Base-by-base conservation (phyloP, 257 asterid genomes). In the Solanum rostratum region DNA sequence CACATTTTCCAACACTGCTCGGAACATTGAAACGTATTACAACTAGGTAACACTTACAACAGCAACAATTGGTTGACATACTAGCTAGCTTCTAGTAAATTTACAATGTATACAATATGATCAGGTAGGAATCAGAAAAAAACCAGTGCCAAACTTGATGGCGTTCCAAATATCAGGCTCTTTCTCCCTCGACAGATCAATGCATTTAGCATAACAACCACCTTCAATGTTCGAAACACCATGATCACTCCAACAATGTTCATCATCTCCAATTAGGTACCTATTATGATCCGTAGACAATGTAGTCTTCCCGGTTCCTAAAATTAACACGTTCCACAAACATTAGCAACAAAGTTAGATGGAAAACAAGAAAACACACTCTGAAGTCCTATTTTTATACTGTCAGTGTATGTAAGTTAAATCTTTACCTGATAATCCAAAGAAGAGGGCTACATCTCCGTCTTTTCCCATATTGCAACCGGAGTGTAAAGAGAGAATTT, bases 161-260 rank as follows among this genome's bases (percentile, higher is more conserved):
- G 99, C 99, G 16, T 96, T 94, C 97, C 98, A 96, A 33, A 96
- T 96, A 88, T 96, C 99, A 22, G 99, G 99, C 89, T 96, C 99
- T 84, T 94, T 96, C 88, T 96, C 98, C 86, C 93, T 85, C 0
- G 98, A 83, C 85, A 96, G 69, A 87, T 96, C 99, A 45, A 96
- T 88, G 92, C 99, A 96, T 86, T 96, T 96, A 0, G 99, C 99
- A 80, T 95, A 95, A 88, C 99, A 95, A 79, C 99, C 99, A 20
- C 98, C 99, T 86, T 96, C 99, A 63, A 96, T 96, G 87, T 96
- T 96, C 0, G 98, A 94, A 10, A 96, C 98, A 1, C 99, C 99
- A 57, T 89, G 90, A 10, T 91, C 98, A 68, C 98, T 91, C 99
- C 99, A 96, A 63, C 99, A 96, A 30, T 96, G 99, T 88, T 96